Evolutionary conservation across 75 land plant species (phyloP).

Genomic region (Pinus taeda): DNA sequence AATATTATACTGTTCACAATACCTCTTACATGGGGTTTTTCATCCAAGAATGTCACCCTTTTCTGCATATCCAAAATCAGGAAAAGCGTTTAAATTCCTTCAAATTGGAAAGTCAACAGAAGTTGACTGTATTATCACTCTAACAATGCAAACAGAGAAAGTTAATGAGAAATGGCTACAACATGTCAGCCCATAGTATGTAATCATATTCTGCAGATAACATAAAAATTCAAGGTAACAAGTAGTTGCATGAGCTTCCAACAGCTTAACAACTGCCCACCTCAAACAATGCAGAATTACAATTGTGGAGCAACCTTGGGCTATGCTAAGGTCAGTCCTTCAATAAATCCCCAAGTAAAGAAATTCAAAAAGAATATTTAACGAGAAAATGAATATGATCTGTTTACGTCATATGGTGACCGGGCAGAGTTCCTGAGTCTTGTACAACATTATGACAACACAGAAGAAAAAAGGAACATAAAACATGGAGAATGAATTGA

Average conservation of each 20-base stretch:
- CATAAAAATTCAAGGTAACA: background rate
- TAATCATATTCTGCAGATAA: background rate
- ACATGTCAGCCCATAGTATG: background rate
- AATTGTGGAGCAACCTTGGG: background rate
- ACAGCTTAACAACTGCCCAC: background rate
- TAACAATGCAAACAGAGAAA: background rate
- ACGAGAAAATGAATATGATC: background rate
- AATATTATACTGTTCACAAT: slow-evolving; percentile 74
- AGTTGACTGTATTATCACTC: background rate
- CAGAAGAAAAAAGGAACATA: no score
- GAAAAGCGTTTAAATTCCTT: background rate
- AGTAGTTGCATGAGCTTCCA: background rate
- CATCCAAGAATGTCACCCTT: slow-evolving; percentile 56
- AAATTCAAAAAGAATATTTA: background rate
- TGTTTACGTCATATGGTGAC: background rate
- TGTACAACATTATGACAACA: background rate
- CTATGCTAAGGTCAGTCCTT: background rate
- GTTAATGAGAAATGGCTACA: background rate
- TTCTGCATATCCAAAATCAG: slow-evolving; percentile 36
- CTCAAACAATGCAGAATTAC: background rate
- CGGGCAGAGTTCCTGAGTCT: background rate
- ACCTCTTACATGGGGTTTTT: slow-evolving; percentile 76
- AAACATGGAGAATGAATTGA: no score
- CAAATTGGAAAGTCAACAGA: background rate
- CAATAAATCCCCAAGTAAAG: background rate